A percentile compares a stretch with the other conserved stretches of the same genome.
These are phyloP conservation scores for Penstemon eatonii DNA, from an alignment of 257 asterid species.

Conservation along the genomic window DNA sequence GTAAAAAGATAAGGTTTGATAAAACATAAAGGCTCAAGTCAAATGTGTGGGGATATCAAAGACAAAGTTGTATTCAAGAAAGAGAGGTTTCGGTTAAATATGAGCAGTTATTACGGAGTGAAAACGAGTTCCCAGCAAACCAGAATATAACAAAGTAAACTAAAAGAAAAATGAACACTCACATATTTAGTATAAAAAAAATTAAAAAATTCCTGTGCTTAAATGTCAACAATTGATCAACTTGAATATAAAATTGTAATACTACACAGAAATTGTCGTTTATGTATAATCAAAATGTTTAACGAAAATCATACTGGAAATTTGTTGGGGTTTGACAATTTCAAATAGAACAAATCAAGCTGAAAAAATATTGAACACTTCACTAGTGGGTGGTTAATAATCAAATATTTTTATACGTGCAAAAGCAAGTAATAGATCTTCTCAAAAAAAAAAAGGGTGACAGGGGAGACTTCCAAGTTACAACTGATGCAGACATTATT, in stretches of 20 bases:
- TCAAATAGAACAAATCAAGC: neutral
- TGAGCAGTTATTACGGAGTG: neutral
- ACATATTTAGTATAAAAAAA: neutral
- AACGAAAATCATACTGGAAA: too few species aligned
- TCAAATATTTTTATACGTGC: too few species aligned
- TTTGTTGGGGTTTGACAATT: slow-evolving; percentile 7
- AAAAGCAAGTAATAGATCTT: too few species aligned
- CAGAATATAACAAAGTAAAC: neutral
- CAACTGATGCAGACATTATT: slow-evolving; percentile 7
- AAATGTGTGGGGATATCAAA: neutral
- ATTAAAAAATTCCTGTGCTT: neutral
- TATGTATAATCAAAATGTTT: too few species aligned
- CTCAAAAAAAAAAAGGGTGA: too few species aligned
- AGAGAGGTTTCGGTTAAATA: neutral
- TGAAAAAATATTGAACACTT: too few species aligned
- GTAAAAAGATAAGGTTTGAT: too few species aligned
- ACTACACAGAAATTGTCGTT: neutral
- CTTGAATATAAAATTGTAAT: neutral
- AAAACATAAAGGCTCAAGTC: neutral
- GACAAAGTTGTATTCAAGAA: neutral
- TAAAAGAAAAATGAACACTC: neutral
- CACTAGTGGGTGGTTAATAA: too few species aligned
- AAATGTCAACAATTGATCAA: slow-evolving; percentile 8
- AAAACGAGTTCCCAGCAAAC: slow-evolving; percentile 13
- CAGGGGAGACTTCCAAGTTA: slow-evolving; percentile 6